Percentiles rank a stretch among this genome's conserved stretches.
These are phyloP conservation scores for Xylariales sp. DNA, from an alignment of 2,329 filamentous ascomycete species.

Conservation along the genomic window DNA sequence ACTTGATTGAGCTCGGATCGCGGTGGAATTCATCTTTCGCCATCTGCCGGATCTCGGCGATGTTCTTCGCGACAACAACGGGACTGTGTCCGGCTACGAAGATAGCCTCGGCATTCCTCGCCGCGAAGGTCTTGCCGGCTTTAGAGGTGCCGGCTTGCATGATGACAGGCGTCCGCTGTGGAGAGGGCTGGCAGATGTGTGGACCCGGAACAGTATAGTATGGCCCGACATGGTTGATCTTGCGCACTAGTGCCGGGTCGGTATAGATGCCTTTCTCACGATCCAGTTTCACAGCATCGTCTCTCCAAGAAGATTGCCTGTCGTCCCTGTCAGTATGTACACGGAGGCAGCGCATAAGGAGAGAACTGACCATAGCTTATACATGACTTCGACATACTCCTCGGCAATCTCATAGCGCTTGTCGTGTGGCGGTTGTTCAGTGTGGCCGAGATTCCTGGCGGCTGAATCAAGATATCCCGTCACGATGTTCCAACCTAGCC, in stretches of 20 bases:
- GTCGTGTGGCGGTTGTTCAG: constrained; percentile 54
- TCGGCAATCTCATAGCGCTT: constrained; percentile 55
- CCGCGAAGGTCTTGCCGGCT: constrained; percentile 6
- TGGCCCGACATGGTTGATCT: constrained; percentile 7
- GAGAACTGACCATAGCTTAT: constrained; percentile 37
- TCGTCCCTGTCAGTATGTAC: no score
- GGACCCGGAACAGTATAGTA: constrained; percentile 8
- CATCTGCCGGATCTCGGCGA: constrained; percentile 5
- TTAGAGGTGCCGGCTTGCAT: constrained; percentile 8
- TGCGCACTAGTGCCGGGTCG: constrained; percentile 4
- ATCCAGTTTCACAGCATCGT: constrained; percentile 7
- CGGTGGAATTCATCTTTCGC: constrained; percentile 3
- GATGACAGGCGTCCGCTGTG: constrained; percentile 7
- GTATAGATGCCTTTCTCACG: constrained; percentile 2
- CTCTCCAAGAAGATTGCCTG: constrained; percentile 8
- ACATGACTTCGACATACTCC: constrained; percentile 54
- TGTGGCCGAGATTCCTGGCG: constrained; percentile 54
- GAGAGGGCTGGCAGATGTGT: constrained; percentile 8
- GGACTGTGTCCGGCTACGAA: constrained; percentile 6
- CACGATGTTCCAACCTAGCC: constrained; percentile 63
- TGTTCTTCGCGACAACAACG: constrained; percentile 5
- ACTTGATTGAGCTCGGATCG: constrained; percentile 6
- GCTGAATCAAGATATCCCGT: constrained; percentile 45
- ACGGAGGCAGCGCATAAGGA: neutral
- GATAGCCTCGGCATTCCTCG: constrained; percentile 8